A percentile compares a stretch with the other conserved stretches of the same genome.
Conservation (phyloP, 2,329 filamentous ascomycete genomes). For the Ophiostoma ulmi region DNA sequence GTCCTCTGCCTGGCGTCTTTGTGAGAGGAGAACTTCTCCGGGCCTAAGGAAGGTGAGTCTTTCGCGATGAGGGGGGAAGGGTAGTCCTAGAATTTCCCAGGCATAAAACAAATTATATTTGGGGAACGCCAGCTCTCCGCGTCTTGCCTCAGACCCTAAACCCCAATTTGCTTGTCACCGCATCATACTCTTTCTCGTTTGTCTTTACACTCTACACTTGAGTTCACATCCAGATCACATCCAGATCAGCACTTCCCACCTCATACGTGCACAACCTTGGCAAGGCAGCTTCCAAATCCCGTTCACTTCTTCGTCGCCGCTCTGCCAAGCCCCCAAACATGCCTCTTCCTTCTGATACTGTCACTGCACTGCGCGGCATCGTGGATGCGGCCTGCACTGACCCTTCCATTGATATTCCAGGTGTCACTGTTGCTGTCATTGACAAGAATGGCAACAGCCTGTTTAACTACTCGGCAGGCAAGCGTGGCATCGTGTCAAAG, state of each 20-base stretch:
- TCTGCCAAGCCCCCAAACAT: constrained; percentile 20
- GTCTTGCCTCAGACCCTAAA: neutral
- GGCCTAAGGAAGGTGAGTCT: neutral
- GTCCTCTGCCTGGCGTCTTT: neutral
- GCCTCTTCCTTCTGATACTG: constrained; percentile 26
- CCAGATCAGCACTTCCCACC: neutral
- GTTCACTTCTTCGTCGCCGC: neutral
- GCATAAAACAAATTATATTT: neutral
- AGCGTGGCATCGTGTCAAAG: constrained; percentile 38
- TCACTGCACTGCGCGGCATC: constrained; percentile 30
- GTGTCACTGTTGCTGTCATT: constrained; percentile 44
- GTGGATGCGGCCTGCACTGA: constrained; percentile 39
- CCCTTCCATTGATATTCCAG: constrained; percentile 40
- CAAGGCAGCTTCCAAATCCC: neutral
- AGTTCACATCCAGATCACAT: neutral
- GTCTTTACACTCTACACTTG: neutral
- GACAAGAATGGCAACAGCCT: constrained; percentile 44
- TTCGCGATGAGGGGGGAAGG: neutral
- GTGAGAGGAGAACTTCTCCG: neutral
- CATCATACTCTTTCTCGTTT: no score
- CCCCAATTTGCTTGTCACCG: no score
- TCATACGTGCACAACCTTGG: neutral
- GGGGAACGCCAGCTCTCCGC: neutral
- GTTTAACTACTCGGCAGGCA: constrained; percentile 46
- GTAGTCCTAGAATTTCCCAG: neutral